phyloP scores from a whole-genome alignment of 139 green algal genomes.

The Picochlorum sp. region DNA sequence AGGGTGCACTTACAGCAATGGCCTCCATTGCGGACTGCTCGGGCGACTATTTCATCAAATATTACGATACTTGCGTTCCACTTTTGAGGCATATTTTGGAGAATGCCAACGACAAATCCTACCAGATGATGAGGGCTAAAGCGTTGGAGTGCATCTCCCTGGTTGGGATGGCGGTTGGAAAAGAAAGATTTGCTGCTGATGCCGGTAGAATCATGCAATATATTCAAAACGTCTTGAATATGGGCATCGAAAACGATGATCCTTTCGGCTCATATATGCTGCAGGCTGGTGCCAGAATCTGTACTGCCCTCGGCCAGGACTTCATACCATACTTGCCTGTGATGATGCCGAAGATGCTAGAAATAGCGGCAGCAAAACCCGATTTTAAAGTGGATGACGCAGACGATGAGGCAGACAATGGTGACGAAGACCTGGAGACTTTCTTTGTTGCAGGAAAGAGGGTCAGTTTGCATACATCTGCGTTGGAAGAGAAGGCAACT shows the following conservation, averaged over 20 bases:
- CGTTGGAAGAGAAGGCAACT: slow-evolving; percentile 94
- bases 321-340: slow-evolving; percentile 91
- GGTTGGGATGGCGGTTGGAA: slow-evolving; percentile 96
- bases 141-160: slow-evolving; percentile 94
- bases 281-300: slow-evolving; percentile 92
- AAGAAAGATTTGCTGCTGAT: slow-evolving; percentile 77
- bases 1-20: slow-evolving; percentile 90
- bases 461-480: slow-evolving; percentile 63
- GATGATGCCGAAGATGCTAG: slow-evolving; percentile 91
- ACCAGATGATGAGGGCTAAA: slow-evolving; percentile 85
- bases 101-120: slow-evolving; percentile 46
- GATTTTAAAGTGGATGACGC: slow-evolving; percentile 74
- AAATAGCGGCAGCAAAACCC: slow-evolving; percentile 57
- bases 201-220: slow-evolving; percentile 80
- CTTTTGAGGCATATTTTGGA: slow-evolving; percentile 79
- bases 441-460: slow-evolving; percentile 67
- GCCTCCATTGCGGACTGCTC: slow-evolving; percentile 85
- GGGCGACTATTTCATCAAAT: slow-evolving; percentile 75
- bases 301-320: slow-evolving; percentile 91
- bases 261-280: slow-evolving; percentile 68
- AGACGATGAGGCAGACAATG: slow-evolving; percentile 2
- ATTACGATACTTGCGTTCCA: slow-evolving; percentile 65
- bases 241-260: slow-evolving; percentile 58
- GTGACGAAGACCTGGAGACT: slow-evolving; percentile 46
- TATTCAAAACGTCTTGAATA: slow-evolving; percentile 66